Base-by-base conservation (phyloP, 2,329 filamentous ascomycete genomes). In the Epichloe glyceriae region DNA sequence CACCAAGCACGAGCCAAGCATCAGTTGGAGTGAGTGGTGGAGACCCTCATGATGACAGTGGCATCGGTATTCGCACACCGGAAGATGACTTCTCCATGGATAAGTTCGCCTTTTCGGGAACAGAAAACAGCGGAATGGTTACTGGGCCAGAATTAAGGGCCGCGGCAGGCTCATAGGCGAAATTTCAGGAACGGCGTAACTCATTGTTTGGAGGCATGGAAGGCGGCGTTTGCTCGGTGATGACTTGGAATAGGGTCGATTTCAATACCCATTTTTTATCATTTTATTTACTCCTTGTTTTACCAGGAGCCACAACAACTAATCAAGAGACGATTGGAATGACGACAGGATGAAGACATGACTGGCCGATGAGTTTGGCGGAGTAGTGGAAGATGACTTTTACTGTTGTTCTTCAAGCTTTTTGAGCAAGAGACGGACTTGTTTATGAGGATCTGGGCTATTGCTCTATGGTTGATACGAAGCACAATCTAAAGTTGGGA, bases 1-100 rank as follows among this genome's bases (percentile, higher is more conserved):
- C 64, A 20, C 66, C 59, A 54, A 73, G 57, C 42, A 67, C 70
- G 56, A 70, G 67, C 58, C 68, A 78, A 61, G 70, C 70, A 54
- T 49, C 60, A 1, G 53, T 61, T 54, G 56, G 51, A 20, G 57
- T 56, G 53, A 56, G 71, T 44, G 72, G 74, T 22, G 60, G 70
- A 52, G 73, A 74, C 52, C 68, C 62, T 3, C 78, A 83, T 54
- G 85, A 88, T 57, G 85, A 88, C 57, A 88, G 85, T 59, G 85
- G 83, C 1, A 88, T 88, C 53, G 83, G 83, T 33, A 83, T 88
- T 58, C 70, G 79, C 47, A 83, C 80, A 4, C 80, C 80, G 1
- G 81, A 84, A 49, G 80, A 83, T 50, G 80, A 84, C 26, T 80
- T 80, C 45, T 70, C 74, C 1, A 73, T 79, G 62, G 76, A 78